These are phyloP conservation scores for Pyrrhoderma noxium DNA, from an alignment of 1,284 basidiomycete species.

Conservation along the genomic window DNA sequence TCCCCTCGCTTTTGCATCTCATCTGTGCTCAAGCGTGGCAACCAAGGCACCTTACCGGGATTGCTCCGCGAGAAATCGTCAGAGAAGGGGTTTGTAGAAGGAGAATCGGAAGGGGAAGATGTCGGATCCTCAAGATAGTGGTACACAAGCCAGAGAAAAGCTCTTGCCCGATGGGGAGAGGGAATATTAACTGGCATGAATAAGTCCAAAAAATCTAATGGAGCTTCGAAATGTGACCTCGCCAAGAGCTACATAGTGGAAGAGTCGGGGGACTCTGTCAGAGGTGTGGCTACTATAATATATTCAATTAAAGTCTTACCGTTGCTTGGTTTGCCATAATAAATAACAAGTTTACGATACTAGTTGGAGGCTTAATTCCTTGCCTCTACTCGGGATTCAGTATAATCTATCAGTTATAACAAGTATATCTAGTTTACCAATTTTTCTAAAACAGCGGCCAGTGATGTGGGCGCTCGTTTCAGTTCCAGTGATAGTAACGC, in stretches of 20 bases:
- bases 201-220: conserved; percentile 72
- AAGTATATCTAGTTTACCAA: conserved; percentile 31
- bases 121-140: conserved; percentile 38
- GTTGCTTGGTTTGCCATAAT: conserved; percentile 48
- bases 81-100: conserved; percentile 35
- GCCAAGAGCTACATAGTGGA: conserved; percentile 47
- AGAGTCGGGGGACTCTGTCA: no score
- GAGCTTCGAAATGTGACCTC: conserved; percentile 64
- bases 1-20: conserved; percentile 29
- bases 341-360: conserved; percentile 54
- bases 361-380: conserved; percentile 50
- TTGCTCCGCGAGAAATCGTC: conserved; percentile 33
- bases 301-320: conserved; percentile 29
- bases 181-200: conserved; percentile 70
- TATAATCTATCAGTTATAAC: conserved; percentile 18
- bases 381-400: conserved; percentile 32
- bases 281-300: not conserved
- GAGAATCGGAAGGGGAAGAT: conserved; percentile 15
- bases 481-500: conserved; percentile 37
- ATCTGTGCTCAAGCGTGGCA: conserved; percentile 29
- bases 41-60: conserved; percentile 33
- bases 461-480: conserved; percentile 40
- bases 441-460: conserved; percentile 39
- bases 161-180: conserved; percentile 62
- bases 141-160: conserved; percentile 54